These are phyloP conservation scores for Pluteus cervinus DNA, from an alignment of 768 basidiomycete species.

Conservation along the genomic window DNA sequence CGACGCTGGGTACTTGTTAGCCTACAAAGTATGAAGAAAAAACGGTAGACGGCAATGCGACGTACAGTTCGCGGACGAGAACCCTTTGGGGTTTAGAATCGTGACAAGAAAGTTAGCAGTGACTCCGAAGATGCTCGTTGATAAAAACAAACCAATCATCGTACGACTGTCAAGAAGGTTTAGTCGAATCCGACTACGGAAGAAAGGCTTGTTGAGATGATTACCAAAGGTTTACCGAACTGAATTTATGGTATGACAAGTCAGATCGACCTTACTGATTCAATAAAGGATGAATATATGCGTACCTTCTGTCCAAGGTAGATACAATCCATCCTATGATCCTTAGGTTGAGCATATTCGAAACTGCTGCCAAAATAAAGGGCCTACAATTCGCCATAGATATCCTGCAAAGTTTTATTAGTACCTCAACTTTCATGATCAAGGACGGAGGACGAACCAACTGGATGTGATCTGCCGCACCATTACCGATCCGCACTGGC, in stretches of 20 bases:
- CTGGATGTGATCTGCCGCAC: slow-evolving; percentile 91
- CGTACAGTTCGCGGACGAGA: slow-evolving; percentile 70
- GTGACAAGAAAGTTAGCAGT: neutral
- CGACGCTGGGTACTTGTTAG: slow-evolving; percentile 40
- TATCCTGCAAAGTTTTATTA: slow-evolving; percentile 84
- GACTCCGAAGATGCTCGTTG: neutral
- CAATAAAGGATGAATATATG: neutral
- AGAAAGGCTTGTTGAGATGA: slow-evolving; percentile 23
- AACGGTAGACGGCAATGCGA: too few relatives aligned
- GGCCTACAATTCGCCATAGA: slow-evolving; percentile 87
- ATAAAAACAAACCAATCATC: slow-evolving; percentile 32
- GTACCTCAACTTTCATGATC: slow-evolving; percentile 1
- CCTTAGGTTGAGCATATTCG: slow-evolving; percentile 2
- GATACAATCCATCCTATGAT: slow-evolving; percentile 83
- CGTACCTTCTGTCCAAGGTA: slow-evolving; percentile 89
- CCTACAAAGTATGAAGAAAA: too few relatives aligned
- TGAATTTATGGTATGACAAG: too few relatives aligned
- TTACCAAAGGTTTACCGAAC: slow-evolving; percentile 74
- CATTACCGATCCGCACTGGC: slow-evolving; percentile 91
- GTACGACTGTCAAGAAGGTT: slow-evolving; percentile 32
- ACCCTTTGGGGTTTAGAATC: slow-evolving; percentile 35
- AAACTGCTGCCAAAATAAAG: neutral
- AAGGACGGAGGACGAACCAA: slow-evolving; percentile 42
- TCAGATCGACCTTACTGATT: neutral
- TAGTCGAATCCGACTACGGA: too few relatives aligned